A percentile compares a stretch with the other conserved stretches of the same genome.
These are phyloP conservation scores for Rosellinia necatrix DNA, from an alignment of 2,329 filamentous ascomycete genomes.

Conservation along the genomic window DNA sequence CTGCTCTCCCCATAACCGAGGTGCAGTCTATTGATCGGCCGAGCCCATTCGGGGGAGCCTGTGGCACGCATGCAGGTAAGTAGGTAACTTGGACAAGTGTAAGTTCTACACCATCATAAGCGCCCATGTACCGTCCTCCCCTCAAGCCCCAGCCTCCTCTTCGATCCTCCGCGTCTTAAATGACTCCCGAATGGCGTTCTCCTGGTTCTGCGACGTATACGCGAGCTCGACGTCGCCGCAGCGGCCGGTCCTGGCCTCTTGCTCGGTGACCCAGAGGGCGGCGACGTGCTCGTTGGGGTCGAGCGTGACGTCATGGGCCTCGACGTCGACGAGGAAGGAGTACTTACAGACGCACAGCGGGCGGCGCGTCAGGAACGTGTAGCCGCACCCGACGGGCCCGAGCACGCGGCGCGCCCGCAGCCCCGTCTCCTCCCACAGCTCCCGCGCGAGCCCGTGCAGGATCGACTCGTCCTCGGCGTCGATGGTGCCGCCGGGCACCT, in stretches of 20 bases:
- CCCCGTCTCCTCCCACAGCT: slow-evolving; percentile 49
- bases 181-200: slow-evolving; percentile 31
- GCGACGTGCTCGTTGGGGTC: slow-evolving; percentile 42
- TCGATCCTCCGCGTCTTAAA: slow-evolving; percentile 32
- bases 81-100: too few relatives aligned
- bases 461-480: slow-evolving; percentile 46
- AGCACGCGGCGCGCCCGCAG: slow-evolving; percentile 33
- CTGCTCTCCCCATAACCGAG: too few relatives aligned
- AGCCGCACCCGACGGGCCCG: slow-evolving; percentile 30
- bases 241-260: slow-evolving; percentile 35
- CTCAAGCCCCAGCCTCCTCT: not conserved
- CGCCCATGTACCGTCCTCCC: not conserved
- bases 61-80: too few relatives aligned
- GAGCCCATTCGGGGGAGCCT: too few relatives aligned
- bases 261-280: slow-evolving; percentile 42
- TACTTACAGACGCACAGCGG: slow-evolving; percentile 35
- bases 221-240: slow-evolving; percentile 33
- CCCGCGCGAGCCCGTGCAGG: slow-evolving; percentile 45
- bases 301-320: slow-evolving; percentile 36
- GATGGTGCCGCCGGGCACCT: slow-evolving; percentile 47
- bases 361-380: slow-evolving; percentile 28
- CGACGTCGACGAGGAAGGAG: slow-evolving; percentile 38
- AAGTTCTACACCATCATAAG: too few relatives aligned
- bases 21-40: too few relatives aligned
- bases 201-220: slow-evolving; percentile 35